phyloP scores from a whole-genome alignment of 2,329 filamentous ascomycete species.

The Xylaria sp. region DNA sequence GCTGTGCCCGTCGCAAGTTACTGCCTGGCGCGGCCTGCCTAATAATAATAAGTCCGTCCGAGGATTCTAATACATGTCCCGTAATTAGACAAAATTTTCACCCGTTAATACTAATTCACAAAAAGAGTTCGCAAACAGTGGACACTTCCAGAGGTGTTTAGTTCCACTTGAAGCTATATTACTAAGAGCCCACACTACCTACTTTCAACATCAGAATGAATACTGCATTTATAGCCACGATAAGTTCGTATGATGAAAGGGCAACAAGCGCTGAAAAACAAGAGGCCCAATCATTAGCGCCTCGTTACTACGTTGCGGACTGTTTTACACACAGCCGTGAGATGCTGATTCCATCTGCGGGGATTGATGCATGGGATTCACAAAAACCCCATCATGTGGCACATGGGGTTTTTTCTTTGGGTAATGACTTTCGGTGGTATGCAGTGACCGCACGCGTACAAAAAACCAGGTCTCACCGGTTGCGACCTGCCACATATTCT shows the following conservation, averaged over 20 bases:
- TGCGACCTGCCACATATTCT: slow-evolving; percentile 11
- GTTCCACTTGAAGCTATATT: neutral
- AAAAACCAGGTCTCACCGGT: slow-evolving; percentile 12
- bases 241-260: neutral
- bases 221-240: neutral
- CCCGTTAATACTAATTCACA: neutral
- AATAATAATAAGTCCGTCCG: slow-evolving; percentile 8
- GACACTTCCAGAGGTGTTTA: neutral
- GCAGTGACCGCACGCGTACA: slow-evolving; percentile 3
- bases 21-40: slow-evolving; percentile 9
- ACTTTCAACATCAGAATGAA: neutral
- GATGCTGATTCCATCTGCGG: slow-evolving; percentile 2
- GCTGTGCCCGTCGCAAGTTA: slow-evolving; percentile 18
- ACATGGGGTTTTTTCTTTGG: slow-evolving; percentile 21
- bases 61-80: slow-evolving; percentile 15
- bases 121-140: neutral
- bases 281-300: slow-evolving; percentile 9
- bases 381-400: slow-evolving; percentile 31
- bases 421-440: slow-evolving; percentile 19
- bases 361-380: slow-evolving; percentile 34
- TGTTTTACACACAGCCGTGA: neutral
- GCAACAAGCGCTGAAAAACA: neutral
- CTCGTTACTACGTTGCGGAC: slow-evolving; percentile 3
- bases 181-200: neutral
- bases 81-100: slow-evolving; percentile 16